Evolutionary conservation across 495 filamentous ascomycete species (phyloP), one percentile per base, ranked within the genome.

Genomic region (Aspergillus campestris): DNA sequence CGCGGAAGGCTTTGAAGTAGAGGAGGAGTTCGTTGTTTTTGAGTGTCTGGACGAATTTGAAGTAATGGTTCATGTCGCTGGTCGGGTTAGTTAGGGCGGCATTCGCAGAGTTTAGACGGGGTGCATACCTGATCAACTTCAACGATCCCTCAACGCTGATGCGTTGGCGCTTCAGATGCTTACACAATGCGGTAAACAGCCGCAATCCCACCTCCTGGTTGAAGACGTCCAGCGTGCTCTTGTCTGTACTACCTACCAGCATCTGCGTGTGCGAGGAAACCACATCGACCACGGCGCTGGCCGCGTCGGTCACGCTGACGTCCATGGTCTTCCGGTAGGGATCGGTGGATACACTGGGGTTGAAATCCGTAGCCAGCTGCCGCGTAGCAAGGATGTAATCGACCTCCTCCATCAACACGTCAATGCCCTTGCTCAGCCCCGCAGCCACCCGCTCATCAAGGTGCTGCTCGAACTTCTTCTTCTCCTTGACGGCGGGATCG

Each of bases 381-480:
- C 82, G 85, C 0, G 89, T 97, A 30, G 91, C 89, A 55, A 86
- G 88, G 39, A 99, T 75, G 55, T 90, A 95, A 52, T 99, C 94
- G 35, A 97, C 89, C 67, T 99, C 94, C 52, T 92, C 89, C 84
- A 99, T 96, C 39, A 99, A 78, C 27, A 95, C 94, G 56, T 97
- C 90, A 53, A 99, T 96, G 43, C 94, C 94, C 67, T 92, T 94
- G 59, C 95, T 95, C 49, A 99, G 67, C 7, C 94, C 94, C 27
- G 92, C 89, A 1, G 94, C 94, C 14, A 99, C 94, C 41, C 87
- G 83, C 66, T 97, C 94, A 59, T 99, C 94, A 8, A 99, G 81
- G 84, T 95, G 95, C 64, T 97, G 90, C 71, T 99, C 94, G 49
- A 99, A 99, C 38, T 85, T 87, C 67, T 95, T 97, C 77, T 99